phyloP scores from a whole-genome alignment of 2,329 filamentous ascomycete genomes.

The Penicillium brevicompactum region DNA sequence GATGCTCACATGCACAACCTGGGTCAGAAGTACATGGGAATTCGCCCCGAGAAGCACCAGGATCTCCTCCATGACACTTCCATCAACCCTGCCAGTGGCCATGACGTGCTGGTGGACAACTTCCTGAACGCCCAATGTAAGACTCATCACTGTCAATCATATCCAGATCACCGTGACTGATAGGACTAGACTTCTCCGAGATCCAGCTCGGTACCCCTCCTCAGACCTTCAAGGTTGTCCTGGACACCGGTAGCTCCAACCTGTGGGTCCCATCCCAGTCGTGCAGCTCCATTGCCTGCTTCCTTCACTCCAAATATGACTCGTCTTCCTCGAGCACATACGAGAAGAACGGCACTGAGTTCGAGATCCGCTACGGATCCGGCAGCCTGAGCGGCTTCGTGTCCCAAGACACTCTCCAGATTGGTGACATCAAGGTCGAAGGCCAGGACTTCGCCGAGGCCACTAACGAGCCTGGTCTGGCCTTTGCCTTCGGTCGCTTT shows the following conservation, averaged over 20 bases:
- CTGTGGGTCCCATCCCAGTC: conserved; percentile 92
- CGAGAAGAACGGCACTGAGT: conserved; percentile 89
- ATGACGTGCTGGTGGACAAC: conserved; percentile 90
- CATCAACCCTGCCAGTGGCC: conserved; percentile 65
- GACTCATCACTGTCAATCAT: conserved; percentile 35
- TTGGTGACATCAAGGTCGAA: conserved; percentile 87
- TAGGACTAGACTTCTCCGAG: conserved; percentile 84
- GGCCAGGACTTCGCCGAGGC: conserved; percentile 95
- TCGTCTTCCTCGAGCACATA: conserved; percentile 84
- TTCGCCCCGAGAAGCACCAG: conserved; percentile 68
- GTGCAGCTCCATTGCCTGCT: conserved; percentile 96
- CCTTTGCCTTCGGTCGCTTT: conserved; percentile 96
- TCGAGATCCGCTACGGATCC: conserved; percentile 94
- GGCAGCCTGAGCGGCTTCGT: conserved; percentile 92
- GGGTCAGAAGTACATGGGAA: conserved; percentile 94
- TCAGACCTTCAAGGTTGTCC: conserved; percentile 96
- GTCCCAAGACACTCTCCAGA: conserved; percentile 81
- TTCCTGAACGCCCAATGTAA: conserved; percentile 98
- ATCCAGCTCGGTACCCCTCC: conserved; percentile 90
- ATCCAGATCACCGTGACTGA: conserved; percentile 9
- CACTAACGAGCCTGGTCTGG: conserved; percentile 90
- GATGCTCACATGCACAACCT: conserved; percentile 79
- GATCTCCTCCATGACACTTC: conserved; percentile 79
- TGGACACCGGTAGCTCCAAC: conserved; percentile 98
- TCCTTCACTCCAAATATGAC: conserved; percentile 95